These are phyloP conservation scores for Rhodotorula diobovata DNA, from an alignment of 768 basidiomycete genomes.

Conservation along the genomic window DNA sequence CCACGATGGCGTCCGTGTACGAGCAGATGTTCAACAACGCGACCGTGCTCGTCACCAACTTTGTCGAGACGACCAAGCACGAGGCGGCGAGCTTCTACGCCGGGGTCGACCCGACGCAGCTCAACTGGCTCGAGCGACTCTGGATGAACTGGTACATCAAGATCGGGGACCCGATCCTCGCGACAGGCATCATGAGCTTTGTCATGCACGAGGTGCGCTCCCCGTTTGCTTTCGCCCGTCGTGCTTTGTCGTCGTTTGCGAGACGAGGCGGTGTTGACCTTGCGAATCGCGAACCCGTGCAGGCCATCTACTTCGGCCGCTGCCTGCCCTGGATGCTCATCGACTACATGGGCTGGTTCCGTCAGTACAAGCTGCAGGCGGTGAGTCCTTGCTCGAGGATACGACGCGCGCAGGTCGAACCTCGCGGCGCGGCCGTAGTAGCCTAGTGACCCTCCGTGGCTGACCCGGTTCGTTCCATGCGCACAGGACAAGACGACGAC, in stretches of 20 bases:
- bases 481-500: constrained; percentile 64
- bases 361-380: constrained; percentile 82
- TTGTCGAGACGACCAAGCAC: constrained; percentile 24
- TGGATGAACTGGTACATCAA: constrained; percentile 79
- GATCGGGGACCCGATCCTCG: constrained; percentile 81
- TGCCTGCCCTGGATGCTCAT: constrained; percentile 92
- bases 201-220: constrained; percentile 67
- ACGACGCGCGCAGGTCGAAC: background rate
- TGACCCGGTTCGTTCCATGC: background rate
- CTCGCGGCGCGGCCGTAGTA: too few species aligned
- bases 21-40: constrained; percentile 26
- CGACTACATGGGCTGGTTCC: constrained; percentile 89
- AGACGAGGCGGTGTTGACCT: background rate
- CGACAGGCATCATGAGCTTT: constrained; percentile 90
- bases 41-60: constrained; percentile 20
- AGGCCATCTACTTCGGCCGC: constrained; percentile 89
- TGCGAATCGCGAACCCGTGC: background rate
- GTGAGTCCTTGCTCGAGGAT: background rate
- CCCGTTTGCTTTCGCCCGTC: too few species aligned
- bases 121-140: constrained; percentile 43
- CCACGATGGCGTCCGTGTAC: constrained; percentile 22
- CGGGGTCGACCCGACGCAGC: constrained; percentile 43
- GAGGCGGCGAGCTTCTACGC: constrained; percentile 42
- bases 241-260: background rate
- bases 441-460: too few species aligned